Evolutionary conservation across 1,284 basidiomycete species (phyloP), one percentile per base, ranked within the genome.

Genomic region (Stygiomarasmius scandens): DNA sequence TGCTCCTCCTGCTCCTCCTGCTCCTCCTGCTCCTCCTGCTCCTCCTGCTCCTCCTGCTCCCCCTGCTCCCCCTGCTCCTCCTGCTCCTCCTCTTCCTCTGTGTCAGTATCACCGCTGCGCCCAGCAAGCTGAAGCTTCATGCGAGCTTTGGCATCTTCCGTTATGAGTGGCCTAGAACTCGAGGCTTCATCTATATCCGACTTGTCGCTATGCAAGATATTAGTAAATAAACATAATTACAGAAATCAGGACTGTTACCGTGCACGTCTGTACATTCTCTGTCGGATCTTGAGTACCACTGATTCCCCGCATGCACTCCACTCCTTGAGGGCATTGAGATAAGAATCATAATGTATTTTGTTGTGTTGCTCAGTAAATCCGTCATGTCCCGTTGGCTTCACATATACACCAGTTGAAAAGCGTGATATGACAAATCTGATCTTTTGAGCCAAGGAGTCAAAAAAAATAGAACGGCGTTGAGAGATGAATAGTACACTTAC

Each of bases 211-310:
- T 16, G 43, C 1, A 27, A 9, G 22, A 27, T 27, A 29, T 19
- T 16, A 11, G 16, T 22, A 3, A 24, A 19, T 20, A 2, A 29
- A 29, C 23, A 16, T 14, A 4, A 41, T 3, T 19, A 53, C n/a
- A 10, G n/a, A 45, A 38, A 49, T 48, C n/a, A n/a, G n/a, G n/a
- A n/a, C n/a, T n/a, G n/a, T 36, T n/a, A 57, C 55, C 49, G 55
- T 19, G 41, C 38, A 27, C 46, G 24, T 10, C 12, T 9, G 24
- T 52, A 47, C 49, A 52, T 52, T 46, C 51, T 32, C 48, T 32
- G 24, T 10, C 55, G 55, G 10, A 52, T 52, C 2, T 47, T 53
- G 4, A 34, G 10, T 14, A 34, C 20, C 14, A 57, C 50, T 5
- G 22, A 6, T 16, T 36, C 27, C 20, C 24, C 25, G 14, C 5